Evolutionary conservation across 2,329 filamentous ascomycete species (phyloP), one percentile per base, ranked within the genome.

Genomic region (Colletotrichum camelliae): DNA sequence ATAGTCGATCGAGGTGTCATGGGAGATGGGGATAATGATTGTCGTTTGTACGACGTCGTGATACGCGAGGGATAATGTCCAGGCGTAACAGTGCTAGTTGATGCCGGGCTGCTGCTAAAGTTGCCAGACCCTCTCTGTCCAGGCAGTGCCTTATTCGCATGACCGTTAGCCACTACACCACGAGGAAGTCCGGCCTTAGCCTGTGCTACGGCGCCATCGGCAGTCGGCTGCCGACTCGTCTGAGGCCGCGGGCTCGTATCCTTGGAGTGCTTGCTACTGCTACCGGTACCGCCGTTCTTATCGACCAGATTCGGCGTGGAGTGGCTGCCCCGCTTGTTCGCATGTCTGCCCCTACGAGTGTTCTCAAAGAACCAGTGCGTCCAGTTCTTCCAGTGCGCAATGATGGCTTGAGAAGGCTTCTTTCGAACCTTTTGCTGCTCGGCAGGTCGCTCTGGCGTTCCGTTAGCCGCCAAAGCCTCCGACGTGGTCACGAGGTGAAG

Each of bases 1-100:
- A 97, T 94, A 1, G 94, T 95, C 7, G 95, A 96, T 52, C 96
- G 94, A 5, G 97, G 96, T 1, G 97, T 98, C 55, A 98, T 84
- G 0, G 97, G 96, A 4, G 93, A 94, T 0, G 97, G 97, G 0
- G 95, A 98, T 12, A 97, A 86, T 0, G 96, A 98, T 76, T 95
- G 94, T 18, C 95, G 91, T 80, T 93, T 93, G 81, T 92, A 91
- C n/a, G 82, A 85, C 9, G 83, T 80, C 77, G 85, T 81, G 58
- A 84, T 81, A n/a, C 83, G 81, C 39, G 81, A 78, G 48, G 84
- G 81, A 35, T 80, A 77, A 13, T 81, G 80, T 35, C 82, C 78
- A 43, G 83, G 80, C 37, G 84, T 81, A 7, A 80, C 78, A 8
- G 81, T 71, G 16, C 73, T 77, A 31, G 80, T 62, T 18, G 82